Evolutionary conservation across 345 rosid species (phyloP).

Genomic region (Mangifera indica): DNA sequence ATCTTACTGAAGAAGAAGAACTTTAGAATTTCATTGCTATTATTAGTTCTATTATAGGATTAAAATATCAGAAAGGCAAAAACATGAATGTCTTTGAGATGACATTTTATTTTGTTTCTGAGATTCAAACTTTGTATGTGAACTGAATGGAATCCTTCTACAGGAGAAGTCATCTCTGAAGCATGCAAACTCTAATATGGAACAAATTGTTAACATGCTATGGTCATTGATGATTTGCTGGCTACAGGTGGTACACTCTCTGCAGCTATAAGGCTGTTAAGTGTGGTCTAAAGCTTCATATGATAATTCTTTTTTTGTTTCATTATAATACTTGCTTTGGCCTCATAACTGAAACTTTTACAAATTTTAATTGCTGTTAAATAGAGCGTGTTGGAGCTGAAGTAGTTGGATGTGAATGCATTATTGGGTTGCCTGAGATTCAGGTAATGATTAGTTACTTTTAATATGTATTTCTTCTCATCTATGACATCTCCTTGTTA

Average conservation of each 20-base stretch:
- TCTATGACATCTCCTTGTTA: not conserved
- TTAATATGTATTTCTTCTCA: constrained; percentile 63
- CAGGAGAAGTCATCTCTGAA: constrained; percentile 73
- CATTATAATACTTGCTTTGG: not conserved
- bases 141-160: not conserved
- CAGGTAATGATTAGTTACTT: constrained; percentile 68
- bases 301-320: not conserved
- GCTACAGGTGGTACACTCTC: constrained; percentile 90
- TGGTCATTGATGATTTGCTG: constrained; percentile 76
- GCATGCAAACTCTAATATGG: constrained; percentile 81
- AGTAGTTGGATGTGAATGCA: constrained; percentile 86
- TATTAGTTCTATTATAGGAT: not conserved
- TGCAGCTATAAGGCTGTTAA: constrained; percentile 75
- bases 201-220: constrained; percentile 66
- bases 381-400: constrained; percentile 88
- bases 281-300: constrained; percentile 28
- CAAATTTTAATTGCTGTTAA: not conserved
- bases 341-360: not conserved
- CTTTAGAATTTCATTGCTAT: not conserved
- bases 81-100: not conserved
- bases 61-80: not conserved
- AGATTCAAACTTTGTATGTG: not conserved
- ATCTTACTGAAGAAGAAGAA: not conserved
- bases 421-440: constrained; percentile 72
- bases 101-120: not conserved